phyloP scores from a whole-genome alignment of 257 asterid genomes.

The Fraxinus excelsior region DNA sequence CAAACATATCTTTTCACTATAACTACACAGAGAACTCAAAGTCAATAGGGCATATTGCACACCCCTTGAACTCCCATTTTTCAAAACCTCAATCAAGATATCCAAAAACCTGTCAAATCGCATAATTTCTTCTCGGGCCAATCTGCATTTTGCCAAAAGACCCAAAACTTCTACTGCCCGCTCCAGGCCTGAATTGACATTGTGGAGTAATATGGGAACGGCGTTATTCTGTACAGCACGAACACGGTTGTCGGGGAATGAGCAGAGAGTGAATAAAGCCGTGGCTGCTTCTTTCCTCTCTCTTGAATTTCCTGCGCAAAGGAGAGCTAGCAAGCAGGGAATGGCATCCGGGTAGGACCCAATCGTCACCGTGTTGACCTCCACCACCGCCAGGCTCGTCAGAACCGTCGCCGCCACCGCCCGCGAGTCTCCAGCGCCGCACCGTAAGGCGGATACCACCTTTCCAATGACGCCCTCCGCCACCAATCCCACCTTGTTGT shows the following conservation, averaged over 20 bases:
- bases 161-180: conserved; percentile 87
- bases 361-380: conserved; percentile 84
- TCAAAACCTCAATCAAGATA: conserved; percentile 52
- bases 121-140: conserved; percentile 78
- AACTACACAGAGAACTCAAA: conserved; percentile 58
- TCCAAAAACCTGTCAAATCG: conserved; percentile 49
- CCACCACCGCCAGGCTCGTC: conserved; percentile 87
- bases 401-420: conserved; percentile 89
- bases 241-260: conserved; percentile 71
- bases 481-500: conserved; percentile 83
- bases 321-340: conserved; percentile 63
- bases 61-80: conserved; percentile 82
- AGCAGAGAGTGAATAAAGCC: conserved; percentile 69
- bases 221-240: conserved; percentile 58
- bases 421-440: conserved; percentile 73
- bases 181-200: conserved; percentile 68
- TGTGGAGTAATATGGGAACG: conserved; percentile 61
- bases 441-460: conserved; percentile 58
- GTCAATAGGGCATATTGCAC: conserved; percentile 74
- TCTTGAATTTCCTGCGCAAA: conserved; percentile 58
- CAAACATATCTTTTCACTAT: conserved; percentile 51
- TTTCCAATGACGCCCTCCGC: conserved; percentile 83
- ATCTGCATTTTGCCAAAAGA: conserved; percentile 64
- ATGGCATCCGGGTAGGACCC: conserved; percentile 78
- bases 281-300: conserved; percentile 94